Conservation (phyloP, 164 flowering plant species). For the grape (Vitis vinifera) region DNA sequence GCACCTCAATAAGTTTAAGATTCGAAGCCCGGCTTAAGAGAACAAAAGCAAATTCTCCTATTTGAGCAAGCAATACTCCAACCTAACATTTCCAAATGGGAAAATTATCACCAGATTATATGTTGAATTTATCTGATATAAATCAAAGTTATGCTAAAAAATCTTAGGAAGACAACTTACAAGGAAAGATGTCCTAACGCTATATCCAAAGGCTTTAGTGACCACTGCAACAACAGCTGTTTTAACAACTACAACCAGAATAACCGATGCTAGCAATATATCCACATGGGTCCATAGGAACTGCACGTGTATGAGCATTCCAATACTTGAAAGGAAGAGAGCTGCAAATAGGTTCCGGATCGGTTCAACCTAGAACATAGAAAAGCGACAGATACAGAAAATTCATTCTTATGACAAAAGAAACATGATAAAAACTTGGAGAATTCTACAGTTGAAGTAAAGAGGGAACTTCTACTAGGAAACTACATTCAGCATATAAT, state of each 20-base stretch:
- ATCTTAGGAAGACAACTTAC: conserved; percentile 39
- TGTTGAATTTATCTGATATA: neutral
- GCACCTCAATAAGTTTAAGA: conserved; percentile 88
- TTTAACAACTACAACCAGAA: conserved; percentile 79
- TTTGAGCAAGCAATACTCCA: conserved; percentile 88
- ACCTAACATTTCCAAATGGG: conserved; percentile 43
- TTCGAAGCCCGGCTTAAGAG: conserved; percentile 96
- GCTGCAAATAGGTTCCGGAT: conserved; percentile 97
- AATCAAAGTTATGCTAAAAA: neutral
- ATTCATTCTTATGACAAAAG: neutral
- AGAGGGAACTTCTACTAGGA: neutral
- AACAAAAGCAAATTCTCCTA: conserved; percentile 98
- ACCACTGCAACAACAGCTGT: conserved; percentile 64
- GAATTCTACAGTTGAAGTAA: neutral
- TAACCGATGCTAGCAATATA: conserved; percentile 90
- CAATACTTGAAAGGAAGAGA: conserved; percentile 93
- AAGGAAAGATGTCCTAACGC: conserved; percentile 56
- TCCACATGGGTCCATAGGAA: conserved; percentile 95
- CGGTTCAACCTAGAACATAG: conserved; percentile 80
- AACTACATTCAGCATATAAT: no score
- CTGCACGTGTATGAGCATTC: conserved; percentile 94
- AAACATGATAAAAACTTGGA: neutral
- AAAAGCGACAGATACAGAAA: conserved; percentile 9
- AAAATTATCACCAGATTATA: neutral
- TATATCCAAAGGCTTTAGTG: conserved; percentile 77